A percentile compares a stretch with the other conserved stretches of the same genome.
Evolutionary conservation across 306 rosid genomes (phyloP).

Genomic region (Astragalus glycyphyllos): DNA sequence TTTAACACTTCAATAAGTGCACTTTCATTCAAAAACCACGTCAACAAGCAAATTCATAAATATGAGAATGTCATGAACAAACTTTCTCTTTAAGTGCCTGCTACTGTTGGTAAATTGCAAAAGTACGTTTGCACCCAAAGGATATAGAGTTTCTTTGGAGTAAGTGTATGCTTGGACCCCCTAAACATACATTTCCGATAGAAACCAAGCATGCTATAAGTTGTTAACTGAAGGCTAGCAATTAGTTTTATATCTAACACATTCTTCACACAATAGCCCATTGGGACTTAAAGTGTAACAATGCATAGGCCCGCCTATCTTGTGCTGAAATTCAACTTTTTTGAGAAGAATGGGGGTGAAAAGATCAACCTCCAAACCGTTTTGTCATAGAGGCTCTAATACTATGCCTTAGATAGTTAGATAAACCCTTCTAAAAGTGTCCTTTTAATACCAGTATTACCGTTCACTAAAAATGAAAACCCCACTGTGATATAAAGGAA

Average conservation of each 20-base stretch:
- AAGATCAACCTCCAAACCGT: neutral
- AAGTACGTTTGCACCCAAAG: too few species aligned
- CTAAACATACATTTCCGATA: neutral
- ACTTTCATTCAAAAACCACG: neutral
- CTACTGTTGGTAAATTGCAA: too few species aligned
- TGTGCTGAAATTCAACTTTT: neutral
- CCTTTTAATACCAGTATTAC: neutral
- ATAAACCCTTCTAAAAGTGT: neutral
- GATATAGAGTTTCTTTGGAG: neutral
- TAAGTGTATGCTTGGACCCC: neutral
- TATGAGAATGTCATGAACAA: conserved; percentile 13
- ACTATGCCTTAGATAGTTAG: neutral
- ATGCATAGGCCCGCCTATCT: neutral
- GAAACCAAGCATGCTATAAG: neutral
- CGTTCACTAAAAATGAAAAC: neutral
- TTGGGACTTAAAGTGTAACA: neutral
- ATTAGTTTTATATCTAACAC: neutral
- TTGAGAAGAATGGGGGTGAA: neutral
- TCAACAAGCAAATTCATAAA: conserved; percentile 13
- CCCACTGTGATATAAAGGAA: neutral
- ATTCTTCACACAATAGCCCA: neutral
- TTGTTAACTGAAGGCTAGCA: neutral
- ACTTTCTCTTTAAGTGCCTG: neutral
- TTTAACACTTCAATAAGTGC: neutral
- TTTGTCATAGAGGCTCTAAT: neutral